A percentile compares a stretch with the other conserved stretches of the same genome.
Evolutionary conservation across 495 filamentous ascomycete genomes (phyloP).

Genomic region (Penicillium lividum): DNA sequence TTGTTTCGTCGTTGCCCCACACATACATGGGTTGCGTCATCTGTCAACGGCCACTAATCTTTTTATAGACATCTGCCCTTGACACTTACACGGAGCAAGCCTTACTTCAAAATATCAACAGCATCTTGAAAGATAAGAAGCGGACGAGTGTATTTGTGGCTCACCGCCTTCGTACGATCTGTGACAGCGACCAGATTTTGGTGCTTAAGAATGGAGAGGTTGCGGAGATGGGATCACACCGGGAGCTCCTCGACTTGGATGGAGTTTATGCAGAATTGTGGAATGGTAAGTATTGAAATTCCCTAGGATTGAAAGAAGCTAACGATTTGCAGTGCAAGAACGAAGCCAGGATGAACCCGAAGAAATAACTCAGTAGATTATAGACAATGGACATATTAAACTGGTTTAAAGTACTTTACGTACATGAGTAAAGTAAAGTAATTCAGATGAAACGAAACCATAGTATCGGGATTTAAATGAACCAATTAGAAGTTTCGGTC

Average conservation of each 20-base stretch:
- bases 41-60: background rate
- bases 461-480: background rate
- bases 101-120: conserved; percentile 89
- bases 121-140: conserved; percentile 83
- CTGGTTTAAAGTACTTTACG: too few relatives aligned
- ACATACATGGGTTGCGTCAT: background rate
- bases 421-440: background rate
- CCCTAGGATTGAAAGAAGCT: background rate
- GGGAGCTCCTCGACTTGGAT: conserved; percentile 72
- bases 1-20: background rate
- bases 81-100: conserved; percentile 96
- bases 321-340: conserved; percentile 46
- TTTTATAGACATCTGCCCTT: conserved; percentile 73
- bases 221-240: conserved; percentile 83
- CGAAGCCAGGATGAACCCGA: background rate
- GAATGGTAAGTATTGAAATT: conserved; percentile 62
- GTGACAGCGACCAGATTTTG: conserved; percentile 91
- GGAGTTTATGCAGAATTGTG: conserved; percentile 90
- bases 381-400: background rate
- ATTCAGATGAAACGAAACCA: background rate
- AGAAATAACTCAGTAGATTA: background rate
- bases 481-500: background rate
- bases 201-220: conserved; percentile 82
- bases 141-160: conserved; percentile 94
- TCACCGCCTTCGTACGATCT: conserved; percentile 89